These are phyloP conservation scores for Hondaea fermentalgiana DNA, from an alignment of 108 stramenopile genomes.

Conservation along the genomic window DNA sequence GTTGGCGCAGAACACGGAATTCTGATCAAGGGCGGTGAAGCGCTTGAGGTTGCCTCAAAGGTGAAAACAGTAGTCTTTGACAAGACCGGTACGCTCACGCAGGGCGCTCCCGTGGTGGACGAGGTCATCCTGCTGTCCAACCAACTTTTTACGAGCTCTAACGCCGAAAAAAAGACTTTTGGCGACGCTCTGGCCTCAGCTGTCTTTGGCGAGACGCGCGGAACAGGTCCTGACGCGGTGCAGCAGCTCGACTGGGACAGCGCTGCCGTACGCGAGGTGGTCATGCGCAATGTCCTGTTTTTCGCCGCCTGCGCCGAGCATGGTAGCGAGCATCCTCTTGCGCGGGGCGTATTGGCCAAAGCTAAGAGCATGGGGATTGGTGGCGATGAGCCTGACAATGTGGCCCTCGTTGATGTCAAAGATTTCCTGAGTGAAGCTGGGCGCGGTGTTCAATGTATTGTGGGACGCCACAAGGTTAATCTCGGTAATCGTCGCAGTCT, in stretches of 20 bases:
- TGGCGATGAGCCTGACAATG: not conserved
- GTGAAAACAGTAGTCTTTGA: constrained; percentile 81
- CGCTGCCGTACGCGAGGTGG: constrained; percentile 15
- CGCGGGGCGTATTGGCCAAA: constrained; percentile 34
- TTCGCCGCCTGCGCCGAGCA: constrained; percentile 52
- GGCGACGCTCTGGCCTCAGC: not conserved
- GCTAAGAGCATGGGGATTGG: not conserved
- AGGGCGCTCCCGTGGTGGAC: constrained; percentile 53
- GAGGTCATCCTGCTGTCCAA: constrained; percentile 18
- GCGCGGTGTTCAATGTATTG: not conserved
- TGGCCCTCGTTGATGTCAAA: not conserved
- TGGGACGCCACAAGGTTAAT: not conserved
- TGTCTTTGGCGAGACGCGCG: not conserved
- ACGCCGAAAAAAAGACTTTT: not conserved
- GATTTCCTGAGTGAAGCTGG: not conserved
- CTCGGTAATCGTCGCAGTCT: not conserved
- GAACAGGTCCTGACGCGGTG: not conserved
- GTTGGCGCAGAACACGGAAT: constrained; percentile 84
- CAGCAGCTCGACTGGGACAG: not conserved
- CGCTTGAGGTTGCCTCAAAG: constrained; percentile 71
- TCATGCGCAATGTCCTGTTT: constrained; percentile 38
- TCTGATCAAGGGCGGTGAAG: constrained; percentile 93
- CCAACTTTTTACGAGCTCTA: not conserved
- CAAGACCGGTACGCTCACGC: constrained; percentile 95
- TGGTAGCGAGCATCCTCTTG: constrained; percentile 54